Conservation (phyloP, 345 rosid genomes). For the Jatropha curcas region DNA sequence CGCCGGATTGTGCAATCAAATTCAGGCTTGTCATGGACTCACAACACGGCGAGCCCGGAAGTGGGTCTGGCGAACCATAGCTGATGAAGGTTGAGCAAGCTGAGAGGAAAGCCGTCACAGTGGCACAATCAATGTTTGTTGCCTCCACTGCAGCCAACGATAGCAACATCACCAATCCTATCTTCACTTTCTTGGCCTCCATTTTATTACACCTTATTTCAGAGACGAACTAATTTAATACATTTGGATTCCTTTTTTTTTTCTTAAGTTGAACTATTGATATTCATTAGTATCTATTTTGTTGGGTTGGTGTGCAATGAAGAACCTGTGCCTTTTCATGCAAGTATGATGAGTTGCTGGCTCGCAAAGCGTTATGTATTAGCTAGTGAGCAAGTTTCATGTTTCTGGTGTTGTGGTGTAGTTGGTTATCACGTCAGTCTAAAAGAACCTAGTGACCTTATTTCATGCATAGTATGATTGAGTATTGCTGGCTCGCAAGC, state of each 20-base stretch:
- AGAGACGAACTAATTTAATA: background rate
- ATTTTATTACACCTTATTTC: background rate
- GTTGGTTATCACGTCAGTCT: constrained; percentile 99
- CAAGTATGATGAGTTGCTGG: constrained; percentile 15
- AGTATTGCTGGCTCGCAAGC: too few species aligned
- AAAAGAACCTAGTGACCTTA: too few species aligned
- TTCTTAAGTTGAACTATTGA: background rate
- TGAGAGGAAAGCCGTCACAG: constrained; percentile 38
- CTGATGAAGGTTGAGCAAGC: constrained; percentile 26
- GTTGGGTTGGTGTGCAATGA: constrained; percentile 33
- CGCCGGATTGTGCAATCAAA: constrained; percentile 12
- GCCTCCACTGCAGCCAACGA: constrained; percentile 21
- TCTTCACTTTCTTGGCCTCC: background rate
- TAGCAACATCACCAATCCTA: constrained; percentile 4
- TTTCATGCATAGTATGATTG: too few species aligned
- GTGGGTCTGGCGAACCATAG: constrained; percentile 28
- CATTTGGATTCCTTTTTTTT: too few species aligned
- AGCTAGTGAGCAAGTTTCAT: too few species aligned
- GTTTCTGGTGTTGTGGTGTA: constrained; percentile 97
- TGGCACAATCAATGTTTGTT: constrained; percentile 46
- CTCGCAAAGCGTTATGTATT: too few species aligned
- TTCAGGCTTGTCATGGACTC: constrained; percentile 24
- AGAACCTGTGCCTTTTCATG: constrained; percentile 25
- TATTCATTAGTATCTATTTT: constrained; percentile 16
- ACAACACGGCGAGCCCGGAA: constrained; percentile 33